phyloP scores from a whole-genome alignment of 2,329 filamentous ascomycete genomes.

The Penicillium sp. region DNA sequence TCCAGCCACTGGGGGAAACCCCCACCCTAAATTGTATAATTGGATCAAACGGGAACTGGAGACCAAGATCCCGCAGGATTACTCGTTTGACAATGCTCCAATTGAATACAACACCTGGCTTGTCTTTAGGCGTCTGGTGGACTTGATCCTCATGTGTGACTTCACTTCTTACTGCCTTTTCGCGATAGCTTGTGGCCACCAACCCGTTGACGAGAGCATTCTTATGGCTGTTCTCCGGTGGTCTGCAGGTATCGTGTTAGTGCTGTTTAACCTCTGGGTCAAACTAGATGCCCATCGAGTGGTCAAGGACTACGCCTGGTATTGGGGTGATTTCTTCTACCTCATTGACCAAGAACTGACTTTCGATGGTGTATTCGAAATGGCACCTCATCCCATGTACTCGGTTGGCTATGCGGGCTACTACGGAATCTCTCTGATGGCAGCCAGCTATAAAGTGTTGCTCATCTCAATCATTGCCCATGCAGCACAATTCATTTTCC shows the following conservation, averaged over 20 bases:
- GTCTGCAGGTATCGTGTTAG: slow-evolving; percentile 71
- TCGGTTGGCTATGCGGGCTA: slow-evolving; percentile 97
- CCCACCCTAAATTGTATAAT: slow-evolving; percentile 76
- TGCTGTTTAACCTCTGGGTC: slow-evolving; percentile 97
- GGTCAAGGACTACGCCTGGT: slow-evolving; percentile 99
- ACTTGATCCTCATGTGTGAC: slow-evolving; percentile 98
- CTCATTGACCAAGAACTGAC: slow-evolving; percentile 96
- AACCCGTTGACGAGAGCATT: slow-evolving; percentile 69
- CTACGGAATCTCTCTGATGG: slow-evolving; percentile 98
- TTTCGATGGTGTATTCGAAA: slow-evolving; percentile 98
- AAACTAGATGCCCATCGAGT: slow-evolving; percentile 97
- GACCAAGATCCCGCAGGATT: slow-evolving; percentile 90
- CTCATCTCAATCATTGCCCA: slow-evolving; percentile 96
- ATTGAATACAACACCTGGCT: slow-evolving; percentile 99
- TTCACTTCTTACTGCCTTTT: slow-evolving; percentile 97
- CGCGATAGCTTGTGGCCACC: slow-evolving; percentile 80
- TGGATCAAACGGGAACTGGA: slow-evolving; percentile 88
- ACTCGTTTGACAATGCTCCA: slow-evolving; percentile 87
- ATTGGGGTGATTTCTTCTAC: slow-evolving; percentile 99
- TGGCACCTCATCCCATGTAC: slow-evolving; percentile 99
- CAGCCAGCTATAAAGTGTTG: slow-evolving; percentile 93
- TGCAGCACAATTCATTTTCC: slow-evolving; percentile 88
- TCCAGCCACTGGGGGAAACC: slow-evolving; percentile 76
- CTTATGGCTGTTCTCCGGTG: slow-evolving; percentile 73
- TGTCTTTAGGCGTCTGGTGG: slow-evolving; percentile 89